Evolutionary conservation across 1,284 basidiomycete species (phyloP).

Genomic region (Takashimella koratensis): DNA sequence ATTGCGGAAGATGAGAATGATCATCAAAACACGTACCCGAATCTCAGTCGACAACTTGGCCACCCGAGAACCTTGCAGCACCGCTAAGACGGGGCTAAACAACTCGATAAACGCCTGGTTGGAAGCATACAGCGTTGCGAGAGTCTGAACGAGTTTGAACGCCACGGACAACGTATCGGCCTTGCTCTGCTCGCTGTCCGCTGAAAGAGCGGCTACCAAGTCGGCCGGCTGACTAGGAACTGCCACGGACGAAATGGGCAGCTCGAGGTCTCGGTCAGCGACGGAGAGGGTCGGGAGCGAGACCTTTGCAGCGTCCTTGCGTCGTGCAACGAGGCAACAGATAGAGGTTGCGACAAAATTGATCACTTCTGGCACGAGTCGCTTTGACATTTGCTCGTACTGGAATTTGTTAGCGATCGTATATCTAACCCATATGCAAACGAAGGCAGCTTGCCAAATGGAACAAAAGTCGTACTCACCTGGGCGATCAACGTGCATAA

Average conservation of each 20-base stretch:
- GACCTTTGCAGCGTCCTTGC: slow-evolving; percentile 52
- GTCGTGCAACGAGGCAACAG: slow-evolving; percentile 65
- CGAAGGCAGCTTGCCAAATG: not conserved
- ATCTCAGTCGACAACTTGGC: slow-evolving; percentile 56
- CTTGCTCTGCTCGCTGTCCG: slow-evolving; percentile 54
- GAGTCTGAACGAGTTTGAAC: slow-evolving; percentile 62
- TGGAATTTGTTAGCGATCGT: slow-evolving; percentile 53
- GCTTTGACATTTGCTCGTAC: slow-evolving; percentile 79
- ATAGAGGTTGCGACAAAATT: slow-evolving; percentile 74
- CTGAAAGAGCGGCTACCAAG: slow-evolving; percentile 22
- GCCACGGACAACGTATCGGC: slow-evolving; percentile 55
- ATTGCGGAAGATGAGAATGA: slow-evolving; percentile 8
- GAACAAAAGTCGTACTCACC: slow-evolving; percentile 33
- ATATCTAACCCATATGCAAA: no score
- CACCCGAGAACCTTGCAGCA: slow-evolving; percentile 59
- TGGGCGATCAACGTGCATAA: slow-evolving; percentile 71
- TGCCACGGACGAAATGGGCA: slow-evolving; percentile 21
- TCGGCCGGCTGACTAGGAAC: slow-evolving; percentile 27
- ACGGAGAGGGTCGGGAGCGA: slow-evolving; percentile 72
- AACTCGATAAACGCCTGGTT: slow-evolving; percentile 80
- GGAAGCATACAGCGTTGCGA: slow-evolving; percentile 69
- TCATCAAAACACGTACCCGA: slow-evolving; percentile 54
- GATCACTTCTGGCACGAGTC: slow-evolving; percentile 83
- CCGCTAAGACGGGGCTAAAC: slow-evolving; percentile 62
- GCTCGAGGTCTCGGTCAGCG: slow-evolving; percentile 30